These are phyloP conservation scores for Macrolepiota albuminosa DNA, from an alignment of 768 basidiomycete species.

Conservation along the genomic window DNA sequence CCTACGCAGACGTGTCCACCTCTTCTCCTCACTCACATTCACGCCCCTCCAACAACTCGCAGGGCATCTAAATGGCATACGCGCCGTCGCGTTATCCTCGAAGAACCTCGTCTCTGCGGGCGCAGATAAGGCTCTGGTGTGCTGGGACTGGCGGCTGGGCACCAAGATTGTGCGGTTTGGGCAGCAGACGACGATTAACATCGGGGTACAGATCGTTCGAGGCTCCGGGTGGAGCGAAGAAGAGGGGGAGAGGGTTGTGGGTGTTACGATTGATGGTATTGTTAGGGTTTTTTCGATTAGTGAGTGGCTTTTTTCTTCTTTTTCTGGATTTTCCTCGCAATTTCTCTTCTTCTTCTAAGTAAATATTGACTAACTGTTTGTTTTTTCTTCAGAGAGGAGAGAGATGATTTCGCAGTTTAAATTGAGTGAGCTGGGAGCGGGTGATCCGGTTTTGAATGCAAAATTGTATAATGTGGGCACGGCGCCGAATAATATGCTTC, in stretches of 20 bases:
- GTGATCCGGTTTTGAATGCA: conserved; percentile 60
- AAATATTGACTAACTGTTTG: background rate
- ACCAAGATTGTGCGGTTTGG: conserved; percentile 88
- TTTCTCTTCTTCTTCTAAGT: background rate
- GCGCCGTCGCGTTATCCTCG: conserved; percentile 82
- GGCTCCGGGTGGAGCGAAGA: conserved; percentile 27
- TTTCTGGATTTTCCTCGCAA: background rate
- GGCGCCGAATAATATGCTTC: conserved; percentile 85
- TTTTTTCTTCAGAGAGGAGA: conserved; percentile 39
- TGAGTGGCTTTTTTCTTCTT: conserved; percentile 30
- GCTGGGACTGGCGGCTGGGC: conserved; percentile 89
- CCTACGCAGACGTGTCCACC: conserved; percentile 69
- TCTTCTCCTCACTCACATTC: conserved; percentile 84
- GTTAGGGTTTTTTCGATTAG: conserved; percentile 89
- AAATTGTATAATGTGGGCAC: conserved; percentile 74
- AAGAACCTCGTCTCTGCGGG: conserved; percentile 86
- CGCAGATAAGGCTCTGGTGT: conserved; percentile 69
- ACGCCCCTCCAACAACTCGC: conserved; percentile 79
- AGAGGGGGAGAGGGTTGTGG: conserved; percentile 82
- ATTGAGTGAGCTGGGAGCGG: conserved; percentile 67
- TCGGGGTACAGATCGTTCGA: conserved; percentile 81
- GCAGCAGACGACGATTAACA: conserved; percentile 89
- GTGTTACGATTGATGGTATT: conserved; percentile 89
- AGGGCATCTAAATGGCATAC: conserved; percentile 85
- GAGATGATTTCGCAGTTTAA: conserved; percentile 95